Evolutionary conservation across 73 alveolate species (phyloP).

Genomic region (Paramecium octaurelia): DNA sequence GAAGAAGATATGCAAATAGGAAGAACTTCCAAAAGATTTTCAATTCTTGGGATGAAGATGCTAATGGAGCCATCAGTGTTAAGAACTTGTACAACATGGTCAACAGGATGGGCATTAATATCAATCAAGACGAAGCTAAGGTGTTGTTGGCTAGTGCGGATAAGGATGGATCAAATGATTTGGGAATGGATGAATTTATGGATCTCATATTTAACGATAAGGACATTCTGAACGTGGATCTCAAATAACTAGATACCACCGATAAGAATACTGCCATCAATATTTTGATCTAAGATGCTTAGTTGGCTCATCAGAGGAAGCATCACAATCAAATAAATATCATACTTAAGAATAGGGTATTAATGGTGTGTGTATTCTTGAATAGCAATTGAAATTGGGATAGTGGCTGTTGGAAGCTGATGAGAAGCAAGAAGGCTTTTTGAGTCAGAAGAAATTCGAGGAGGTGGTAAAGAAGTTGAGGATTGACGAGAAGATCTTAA

Average conservation of each 20-base stretch:
- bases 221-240: constrained; percentile 69
- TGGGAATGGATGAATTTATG: constrained; percentile 90
- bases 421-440: background rate
- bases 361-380: background rate
- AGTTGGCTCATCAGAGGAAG: constrained; percentile 35
- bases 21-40: constrained; percentile 84
- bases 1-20: constrained; percentile 92
- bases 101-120: constrained; percentile 88
- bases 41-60: constrained; percentile 87
- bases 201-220: constrained; percentile 80
- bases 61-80: constrained; percentile 74
- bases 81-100: constrained; percentile 87
- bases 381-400: background rate
- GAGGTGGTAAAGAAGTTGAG: constrained; percentile 24
- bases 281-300: constrained; percentile 55
- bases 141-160: constrained; percentile 91
- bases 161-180: constrained; percentile 74
- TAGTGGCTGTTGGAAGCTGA: constrained; percentile 24
- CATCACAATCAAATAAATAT: constrained; percentile 52
- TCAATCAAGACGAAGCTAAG: constrained; percentile 87
- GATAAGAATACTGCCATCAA: constrained; percentile 42
- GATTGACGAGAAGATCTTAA: constrained; percentile 34
- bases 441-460: background rate
- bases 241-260: constrained; percentile 46
- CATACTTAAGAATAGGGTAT: constrained; percentile 62